Base-by-base conservation (phyloP, 352 stramenopile genomes). In the Peronosclerospora sorghi region DNA sequence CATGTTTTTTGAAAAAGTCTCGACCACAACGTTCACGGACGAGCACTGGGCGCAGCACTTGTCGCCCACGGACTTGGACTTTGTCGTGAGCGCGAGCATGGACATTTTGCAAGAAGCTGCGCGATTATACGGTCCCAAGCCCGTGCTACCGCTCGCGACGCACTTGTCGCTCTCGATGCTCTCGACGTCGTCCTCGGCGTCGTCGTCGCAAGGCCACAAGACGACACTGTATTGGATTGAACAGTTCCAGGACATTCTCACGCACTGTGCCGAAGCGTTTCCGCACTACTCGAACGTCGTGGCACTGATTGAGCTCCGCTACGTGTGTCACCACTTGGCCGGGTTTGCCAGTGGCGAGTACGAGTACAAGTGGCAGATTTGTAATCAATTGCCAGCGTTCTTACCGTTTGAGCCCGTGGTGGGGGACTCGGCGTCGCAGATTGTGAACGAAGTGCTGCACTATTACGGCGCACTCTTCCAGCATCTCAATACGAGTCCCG, bases 1-100 rank as follows among this genome's bases (percentile, higher is more conserved):
- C 6, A 72, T 83, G 41, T 89, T 81, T 41, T 89, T 88, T 49
- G 73, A 87, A 49, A 86, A 87, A 38, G 67, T 86, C 14, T 80
- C 73, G 41, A 87, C 74, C 5, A 76, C 67, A 0, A 67, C 66
- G 5, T 83, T 82, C 42, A 65, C 61, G 0, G 69, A 83, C 24
- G 72, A 86, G 39, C 61, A 72, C 24, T 86, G 72, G 74, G 58
- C 66, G 0, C 51, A 64, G 13, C 59, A 68, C 20, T 35, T 86
- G 30, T 37, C 54, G 0, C 26, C 46, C 1, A 43, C 45, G 4
- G 77, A 87, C 23, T 59, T 72, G 8, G 49, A 71, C 5, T 68
- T 69, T 44, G 70, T 86, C 12, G 73, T 79, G 5, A 71, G 70
- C 6, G 68, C 63, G 30, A 72, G 68, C 10, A 71, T 87, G 44